phyloP scores from a whole-genome alignment of 2,329 filamentous ascomycete species.

The Colletotrichum somersetense region DNA sequence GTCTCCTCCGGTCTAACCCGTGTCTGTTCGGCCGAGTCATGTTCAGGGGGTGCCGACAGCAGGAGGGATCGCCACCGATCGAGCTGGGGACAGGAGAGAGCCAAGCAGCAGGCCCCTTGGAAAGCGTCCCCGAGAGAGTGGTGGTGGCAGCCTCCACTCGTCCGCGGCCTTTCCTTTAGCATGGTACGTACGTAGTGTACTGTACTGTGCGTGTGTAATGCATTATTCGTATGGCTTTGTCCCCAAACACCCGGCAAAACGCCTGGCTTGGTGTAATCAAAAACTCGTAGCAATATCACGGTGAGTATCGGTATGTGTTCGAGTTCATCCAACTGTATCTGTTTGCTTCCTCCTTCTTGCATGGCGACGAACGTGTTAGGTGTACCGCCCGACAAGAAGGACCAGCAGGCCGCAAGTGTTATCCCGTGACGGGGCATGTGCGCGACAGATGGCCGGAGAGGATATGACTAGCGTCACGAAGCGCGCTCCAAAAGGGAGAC shows the following conservation, averaged over 20 bases:
- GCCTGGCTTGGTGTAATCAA: neutral
- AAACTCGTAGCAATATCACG: neutral
- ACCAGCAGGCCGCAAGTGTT: neutral
- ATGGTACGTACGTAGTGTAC: neutral
- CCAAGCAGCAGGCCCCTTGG: slow-evolving; percentile 19
- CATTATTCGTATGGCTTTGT: neutral
- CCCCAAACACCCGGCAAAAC: slow-evolving; percentile 3
- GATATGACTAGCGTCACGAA: neutral
- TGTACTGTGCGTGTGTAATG: neutral
- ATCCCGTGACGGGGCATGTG: neutral
- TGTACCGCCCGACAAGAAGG: too few relatives aligned
- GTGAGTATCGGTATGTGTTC: neutral
- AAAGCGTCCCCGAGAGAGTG: too few relatives aligned
- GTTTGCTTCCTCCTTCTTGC: too few relatives aligned
- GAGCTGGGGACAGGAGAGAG: neutral
- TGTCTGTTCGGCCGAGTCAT: slow-evolving; percentile 29
- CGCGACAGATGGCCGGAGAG: too few relatives aligned
- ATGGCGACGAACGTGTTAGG: too few relatives aligned
- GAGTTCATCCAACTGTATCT: neutral
- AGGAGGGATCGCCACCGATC: neutral
- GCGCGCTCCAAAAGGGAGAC: neutral
- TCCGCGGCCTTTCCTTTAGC: neutral
- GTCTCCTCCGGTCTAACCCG: slow-evolving; percentile 21
- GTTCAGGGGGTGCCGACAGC: neutral
- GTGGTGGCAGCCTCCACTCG: slow-evolving; percentile 1